Base-by-base conservation (phyloP, 768 basidiomycete genomes). In the Crepidotus variabilis region DNA sequence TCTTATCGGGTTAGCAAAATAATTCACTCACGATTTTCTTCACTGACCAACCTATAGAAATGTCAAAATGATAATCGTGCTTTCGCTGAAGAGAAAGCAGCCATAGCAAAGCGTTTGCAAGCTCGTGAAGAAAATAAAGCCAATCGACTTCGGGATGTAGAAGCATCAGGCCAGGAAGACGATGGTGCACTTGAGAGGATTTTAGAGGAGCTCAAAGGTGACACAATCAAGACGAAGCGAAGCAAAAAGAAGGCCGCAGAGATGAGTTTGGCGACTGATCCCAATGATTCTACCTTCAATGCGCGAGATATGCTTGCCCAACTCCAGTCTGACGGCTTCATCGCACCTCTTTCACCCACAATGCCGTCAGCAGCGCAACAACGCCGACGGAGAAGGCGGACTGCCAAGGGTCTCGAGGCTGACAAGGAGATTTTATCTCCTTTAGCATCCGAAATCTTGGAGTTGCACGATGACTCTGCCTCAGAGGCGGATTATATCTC, bases 51-150 rank as follows among this genome's bases (percentile, higher is more conserved):
- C 43, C 13, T 54, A 3, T 62, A 95, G 94, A 95, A 94, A 90
- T 95, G 92, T 69, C 89, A 89, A 69, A 56, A 68, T 14, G 90
- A 94, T 39, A 97, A 97, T 67, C 81, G 84, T 64, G 81, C 82
- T 0, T 76, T 81, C 13, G 85, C 84, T 0, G 90, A 94, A 60
- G 90, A 94, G 65, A 84, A 79, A 55, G 65, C 75, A 32, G 85
- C 86, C 0, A 61, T 77, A 50, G 86, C 92, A 71, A 86, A 81
- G 66, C 85, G 94, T 51, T 85, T 80, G 58, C 83, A 82, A 60
- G 79, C 81, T 7, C 76, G 81, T 50, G 87, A 91, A 61, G 85
- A 88, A 59, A 75, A 73, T n/a, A 82, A 75, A 66, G 74, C 78
- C 33, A 79, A 71, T 50, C 82, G 83, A 50, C 78, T 78, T 67